Evolutionary conservation across 2,329 filamentous ascomycete genomes (phyloP).

Genomic region (Phyllosticta capitalensis): DNA sequence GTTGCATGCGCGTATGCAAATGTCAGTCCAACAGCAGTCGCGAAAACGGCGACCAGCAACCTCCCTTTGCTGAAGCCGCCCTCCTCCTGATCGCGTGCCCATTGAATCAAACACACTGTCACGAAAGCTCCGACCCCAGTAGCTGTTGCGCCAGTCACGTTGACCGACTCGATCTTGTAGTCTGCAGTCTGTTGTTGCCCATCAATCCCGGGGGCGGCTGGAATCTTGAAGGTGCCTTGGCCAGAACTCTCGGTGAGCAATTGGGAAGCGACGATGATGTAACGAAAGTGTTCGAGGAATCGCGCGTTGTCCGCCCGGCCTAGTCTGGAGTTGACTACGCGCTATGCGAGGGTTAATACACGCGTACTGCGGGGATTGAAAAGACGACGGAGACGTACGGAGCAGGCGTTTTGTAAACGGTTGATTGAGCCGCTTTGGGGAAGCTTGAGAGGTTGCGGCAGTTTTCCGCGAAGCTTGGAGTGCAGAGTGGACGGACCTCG

Average conservation of each 20-base stretch:
- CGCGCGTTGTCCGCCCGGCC: conserved; percentile 70
- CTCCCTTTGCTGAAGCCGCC: conserved; percentile 49
- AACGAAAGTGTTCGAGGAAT: conserved; percentile 88
- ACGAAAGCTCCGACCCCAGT: conserved; percentile 54
- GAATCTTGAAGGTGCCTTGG: conserved; percentile 30
- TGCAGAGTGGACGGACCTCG: conserved; percentile 41
- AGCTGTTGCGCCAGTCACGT: conserved; percentile 54
- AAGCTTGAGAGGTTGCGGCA: conserved; percentile 38
- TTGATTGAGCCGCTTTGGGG: conserved; percentile 29
- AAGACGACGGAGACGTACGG: conserved; percentile 19
- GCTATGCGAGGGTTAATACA: conserved; percentile 33
- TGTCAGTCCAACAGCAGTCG: conserved; percentile 45
- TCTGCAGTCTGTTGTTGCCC: conserved; percentile 20
- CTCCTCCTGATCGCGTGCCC: conserved; percentile 48
- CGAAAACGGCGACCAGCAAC: conserved; percentile 34
- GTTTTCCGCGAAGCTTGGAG: conserved; percentile 38
- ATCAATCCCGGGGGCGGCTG: conserved; percentile 21
- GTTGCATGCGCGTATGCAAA: conserved; percentile 63
- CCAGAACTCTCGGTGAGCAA: conserved; percentile 60
- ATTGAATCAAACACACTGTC: conserved; percentile 60
- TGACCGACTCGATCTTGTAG: conserved; percentile 40
- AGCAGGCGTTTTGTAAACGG: conserved; percentile 29
- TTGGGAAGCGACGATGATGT: conserved; percentile 86
- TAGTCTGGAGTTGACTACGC: conserved; percentile 61
- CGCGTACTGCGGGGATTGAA: conserved; percentile 11